Evolutionary conservation across 805 yeast genomes (phyloP), one percentile per base, ranked within the genome.

Genomic region (Sugiyamaella marilandica): DNA sequence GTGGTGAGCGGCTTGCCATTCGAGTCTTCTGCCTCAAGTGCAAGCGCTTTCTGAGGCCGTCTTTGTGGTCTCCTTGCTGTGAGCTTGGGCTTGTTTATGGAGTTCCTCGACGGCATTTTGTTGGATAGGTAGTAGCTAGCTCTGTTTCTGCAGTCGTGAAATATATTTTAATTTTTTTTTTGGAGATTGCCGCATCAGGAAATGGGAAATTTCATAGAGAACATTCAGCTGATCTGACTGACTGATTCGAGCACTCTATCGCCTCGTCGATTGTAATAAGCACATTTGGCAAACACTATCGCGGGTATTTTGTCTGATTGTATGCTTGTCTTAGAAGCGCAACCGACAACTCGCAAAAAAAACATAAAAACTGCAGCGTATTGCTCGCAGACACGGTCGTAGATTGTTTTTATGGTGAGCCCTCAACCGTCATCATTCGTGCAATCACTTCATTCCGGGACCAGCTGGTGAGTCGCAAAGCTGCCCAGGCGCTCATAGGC

Each of bases 71-170:
- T 58, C 29, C 62, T 62, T 21, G 75, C 73, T 14, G 83, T 74
- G 69, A 82, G 68, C 39, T 77, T 64, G 46, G 94, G 95, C 69
- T 83, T 87, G 70, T 89, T 90, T 59, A 88, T 76, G 43, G 89
- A 80, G 74, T 87, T 88, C 70, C 79, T 85, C 14, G 90, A 83
- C 33, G 95, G 94, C 95, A 87, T 87, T 46, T 33, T 18, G n/a
- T n/a, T n/a, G n/a, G n/a, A n/a, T n/a, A n/a, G n/a, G 43, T 58
- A n/a, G 43, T n/a, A n/a, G n/a, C n/a, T n/a, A n/a, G n/a, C n/a
- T n/a, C n/a, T n/a, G n/a, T n/a, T n/a, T n/a, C 14, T 48, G 41
- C 29, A 24, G 19, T n/a, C 7, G 29, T 33, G 31, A 35, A 16
- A 18, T 34, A 11, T 32, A 35, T 35, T 37, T 48, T 37, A 24